Percentiles rank a stretch among this genome's conserved stretches.
These are phyloP conservation scores for Pyrenula aspistea DNA, from an alignment of 495 filamentous ascomycete species.

Conservation along the genomic window DNA sequence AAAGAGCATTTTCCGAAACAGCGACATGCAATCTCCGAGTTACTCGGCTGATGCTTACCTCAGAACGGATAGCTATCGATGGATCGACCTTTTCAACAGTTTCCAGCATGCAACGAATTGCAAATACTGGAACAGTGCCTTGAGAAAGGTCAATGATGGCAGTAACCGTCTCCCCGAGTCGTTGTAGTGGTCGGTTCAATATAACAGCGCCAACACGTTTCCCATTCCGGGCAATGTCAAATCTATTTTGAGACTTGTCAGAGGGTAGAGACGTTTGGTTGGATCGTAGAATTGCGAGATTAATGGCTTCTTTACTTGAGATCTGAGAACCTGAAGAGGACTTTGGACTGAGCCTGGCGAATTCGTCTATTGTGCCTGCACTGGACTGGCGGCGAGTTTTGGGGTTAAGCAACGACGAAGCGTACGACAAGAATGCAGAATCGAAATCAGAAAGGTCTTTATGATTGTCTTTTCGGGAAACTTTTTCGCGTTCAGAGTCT, in stretches of 20 bases:
- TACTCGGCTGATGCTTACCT: constrained; percentile 70
- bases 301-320: constrained; percentile 74
- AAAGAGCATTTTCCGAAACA: constrained; percentile 69
- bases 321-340: constrained; percentile 16
- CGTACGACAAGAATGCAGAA: constrained; percentile 61
- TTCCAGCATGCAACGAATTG: constrained; percentile 64
- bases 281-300: constrained; percentile 74
- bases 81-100: constrained; percentile 68
- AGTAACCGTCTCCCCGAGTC: constrained; percentile 76
- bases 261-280: constrained; percentile 47
- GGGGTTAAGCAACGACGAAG: constrained; percentile 64
- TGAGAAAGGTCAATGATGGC: constrained; percentile 70
- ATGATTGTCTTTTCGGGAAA: constrained; percentile 23
- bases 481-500: constrained; percentile 23
- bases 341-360: constrained; percentile 28
- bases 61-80: constrained; percentile 69
- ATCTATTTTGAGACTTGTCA: constrained; percentile 66
- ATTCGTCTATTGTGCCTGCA: constrained; percentile 13
- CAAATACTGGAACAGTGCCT: constrained; percentile 65
- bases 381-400: constrained; percentile 26
- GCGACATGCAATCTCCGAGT: constrained; percentile 70
- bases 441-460: constrained; percentile 18
- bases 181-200: constrained; percentile 80
- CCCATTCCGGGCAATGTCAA: constrained; percentile 87
- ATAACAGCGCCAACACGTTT: constrained; percentile 75